Evolutionary conservation across 768 basidiomycete species (phyloP), one percentile per base, ranked within the genome.

Genomic region (Agaricus subrufescens): DNA sequence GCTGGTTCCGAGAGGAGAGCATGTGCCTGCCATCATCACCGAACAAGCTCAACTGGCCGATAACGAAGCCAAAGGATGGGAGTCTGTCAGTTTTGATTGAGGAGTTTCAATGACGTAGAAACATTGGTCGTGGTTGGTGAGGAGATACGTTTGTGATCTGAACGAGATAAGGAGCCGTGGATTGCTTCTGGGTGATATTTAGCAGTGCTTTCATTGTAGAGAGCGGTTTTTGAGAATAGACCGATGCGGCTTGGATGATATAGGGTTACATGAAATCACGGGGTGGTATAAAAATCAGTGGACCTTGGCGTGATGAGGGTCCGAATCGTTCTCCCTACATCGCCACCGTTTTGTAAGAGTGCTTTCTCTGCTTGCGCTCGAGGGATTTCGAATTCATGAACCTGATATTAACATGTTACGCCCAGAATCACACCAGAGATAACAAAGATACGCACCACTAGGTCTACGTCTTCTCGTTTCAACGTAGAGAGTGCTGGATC

Each of bases 301-400:
- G 29, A 29, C 0, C 42, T 50, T 15, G 66, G 65, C 34, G 63
- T 62, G 10, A 78, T 63, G 29, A 81, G 70, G 3, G 76, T 67
- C 12, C 65, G 64, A 42, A 89, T 69, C 11, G 85, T 75, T 62
- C 82, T 81, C 6, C 59, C 61, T 1, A 87, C 48, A 59, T 85
- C 79, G 23, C 79, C 84, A 7, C 74, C 72, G 60, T 84, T 74
- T 45, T 83, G 80, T 19, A 66, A 61, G 3, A 89, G 70, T 1
- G 76, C 73, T 59, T 79, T 83, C 63, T 89, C 86, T 0, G 85
- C 85, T 58, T 81, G 79, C 3, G 69, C 61, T 48, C 80, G 75
- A 1, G 84, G 64, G 50, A 86, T 79, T 61, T 87, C 86, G 55
- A 89, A 79, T 69, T 89, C 86, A 59, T 76, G 73, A 10, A 86